Base-by-base conservation (phyloP, 202 grass and related monocot species). In the Setaria italica region DNA sequence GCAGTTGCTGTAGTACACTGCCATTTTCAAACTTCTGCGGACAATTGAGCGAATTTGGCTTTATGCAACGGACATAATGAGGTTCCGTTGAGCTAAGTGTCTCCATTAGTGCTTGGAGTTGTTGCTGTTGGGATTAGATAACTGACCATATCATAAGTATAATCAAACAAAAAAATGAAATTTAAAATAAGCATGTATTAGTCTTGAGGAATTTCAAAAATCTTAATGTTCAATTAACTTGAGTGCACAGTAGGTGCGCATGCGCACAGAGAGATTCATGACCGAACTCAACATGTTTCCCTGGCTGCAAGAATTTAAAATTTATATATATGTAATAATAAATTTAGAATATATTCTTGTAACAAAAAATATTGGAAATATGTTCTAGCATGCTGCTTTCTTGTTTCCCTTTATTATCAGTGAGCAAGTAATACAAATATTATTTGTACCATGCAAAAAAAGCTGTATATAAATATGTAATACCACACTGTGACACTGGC, bases 41-140 rank as follows among this genome's bases (percentile, higher is more conserved):
- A 85, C 78, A 76, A 66, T 91, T 91, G 53, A 86, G 58, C 86
- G 84, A 87, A 78, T 92, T 96, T 59, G 94, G 94, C 75, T 96
- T 96, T 86, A 96, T 67, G 74, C 94, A 96, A 34, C 94, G 84
- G 84, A 96, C 54, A 25, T 96, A 93, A 63, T 96, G 94, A 80
- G 91, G 94, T 65, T 93, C 87, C 77, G 93, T 95, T 74, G 88
- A 90, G 87, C 91, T 92, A 67, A 95, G 85, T 87, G 85, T 92
- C 72, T 95, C 93, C 93, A 95, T 92, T 42, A 95, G 88, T 14
- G 93, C 88, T 90, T 95, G 93, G 33, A 95, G 90, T 90, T 95
- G 93, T 92, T 86, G 93, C 93, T 95, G 93, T 88, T 68, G 57
- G 87, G 82, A 73, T 45, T 85, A 90, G 77, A 85, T 82, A 88